phyloP scores from a whole-genome alignment of 768 basidiomycete species.

The Tylopilus vinaceipallidus region DNA sequence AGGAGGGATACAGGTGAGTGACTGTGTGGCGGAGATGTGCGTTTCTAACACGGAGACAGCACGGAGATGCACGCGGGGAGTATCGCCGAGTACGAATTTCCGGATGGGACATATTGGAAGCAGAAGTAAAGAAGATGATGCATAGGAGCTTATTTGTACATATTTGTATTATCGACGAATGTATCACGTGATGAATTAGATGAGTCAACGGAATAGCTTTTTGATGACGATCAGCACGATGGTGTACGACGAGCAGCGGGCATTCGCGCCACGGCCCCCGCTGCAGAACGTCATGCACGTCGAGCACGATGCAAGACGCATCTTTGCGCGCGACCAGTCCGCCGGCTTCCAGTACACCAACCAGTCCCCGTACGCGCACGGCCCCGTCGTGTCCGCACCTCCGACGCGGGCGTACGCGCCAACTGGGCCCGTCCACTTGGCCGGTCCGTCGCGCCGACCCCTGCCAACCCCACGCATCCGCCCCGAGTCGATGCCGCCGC shows the following conservation, averaged over 20 bases:
- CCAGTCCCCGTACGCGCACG: constrained; percentile 7
- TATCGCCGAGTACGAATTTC: constrained; percentile 80
- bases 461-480: constrained; percentile 29
- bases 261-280: constrained; percentile 7
- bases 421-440: constrained; percentile 11
- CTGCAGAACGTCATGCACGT: constrained; percentile 12
- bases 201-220: constrained; percentile 1
- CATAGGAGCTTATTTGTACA: constrained; percentile 21
- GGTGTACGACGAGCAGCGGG: constrained; percentile 23
- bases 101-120: constrained; percentile 62
- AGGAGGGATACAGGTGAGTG: constrained; percentile 64
- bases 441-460: constrained; percentile 27
- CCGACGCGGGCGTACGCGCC: constrained; percentile 4
- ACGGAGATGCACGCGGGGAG: constrained; percentile 83
- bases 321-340: constrained; percentile 10
- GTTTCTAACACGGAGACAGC: constrained; percentile 27
- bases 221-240: constrained; percentile 16
- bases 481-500: constrained; percentile 27
- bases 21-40: constrained; percentile 2
- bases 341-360: constrained; percentile 20
- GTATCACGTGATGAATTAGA: constrained; percentile 15
- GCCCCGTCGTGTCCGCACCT: constrained; percentile 8
- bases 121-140: neutral
- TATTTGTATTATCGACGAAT: constrained; percentile 16
- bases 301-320: constrained; percentile 7